Evolutionary conservation across 176 grass and related monocot genomes (phyloP).

Genomic region (Oryza nivara): DNA sequence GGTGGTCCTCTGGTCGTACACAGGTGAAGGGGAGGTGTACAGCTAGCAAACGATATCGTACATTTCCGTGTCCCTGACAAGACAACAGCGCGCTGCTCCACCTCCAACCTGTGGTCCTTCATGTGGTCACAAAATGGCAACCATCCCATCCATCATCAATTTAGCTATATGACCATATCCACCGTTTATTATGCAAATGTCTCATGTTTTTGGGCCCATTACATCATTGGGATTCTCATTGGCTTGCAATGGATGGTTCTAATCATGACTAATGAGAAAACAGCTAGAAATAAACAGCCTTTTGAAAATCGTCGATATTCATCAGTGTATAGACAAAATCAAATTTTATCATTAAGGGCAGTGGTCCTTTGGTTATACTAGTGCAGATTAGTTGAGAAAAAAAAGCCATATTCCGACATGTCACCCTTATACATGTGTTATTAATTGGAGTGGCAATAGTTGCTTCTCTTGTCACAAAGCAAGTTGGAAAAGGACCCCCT

Average conservation of each 20-base stretch:
- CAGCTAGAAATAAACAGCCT: not conserved
- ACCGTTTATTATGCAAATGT: not conserved
- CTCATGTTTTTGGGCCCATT: not conserved
- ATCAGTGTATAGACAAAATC: conserved; percentile 1
- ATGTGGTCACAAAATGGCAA: conserved; percentile 48
- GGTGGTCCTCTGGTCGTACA: conserved; percentile 40
- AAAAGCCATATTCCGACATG: conserved; percentile 30
- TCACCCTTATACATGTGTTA: conserved; percentile 19
- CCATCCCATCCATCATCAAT: conserved; percentile 33
- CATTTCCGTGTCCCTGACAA: conserved; percentile 45
- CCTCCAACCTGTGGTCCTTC: conserved; percentile 31
- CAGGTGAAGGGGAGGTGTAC: conserved; percentile 29
- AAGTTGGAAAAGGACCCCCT: not conserved
- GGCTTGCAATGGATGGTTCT: not conserved
- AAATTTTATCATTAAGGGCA: conserved; percentile 2
- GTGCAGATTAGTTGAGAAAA: conserved; percentile 3
- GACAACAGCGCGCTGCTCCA: conserved; percentile 31
- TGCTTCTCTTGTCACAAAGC: not conserved
- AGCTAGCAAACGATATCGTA: conserved; percentile 52
- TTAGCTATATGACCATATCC: not conserved
- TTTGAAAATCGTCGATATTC: not conserved
- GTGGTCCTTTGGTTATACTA: conserved; percentile 5
- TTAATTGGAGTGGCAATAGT: not conserved
- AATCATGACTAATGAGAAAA: not conserved
- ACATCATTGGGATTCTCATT: conserved; percentile 23